Percentiles rank a stretch among this genome's conserved stretches.
Conservation (phyloP, 2,329 filamentous ascomycete genomes). For the Microdochium bolleyi region DNA sequence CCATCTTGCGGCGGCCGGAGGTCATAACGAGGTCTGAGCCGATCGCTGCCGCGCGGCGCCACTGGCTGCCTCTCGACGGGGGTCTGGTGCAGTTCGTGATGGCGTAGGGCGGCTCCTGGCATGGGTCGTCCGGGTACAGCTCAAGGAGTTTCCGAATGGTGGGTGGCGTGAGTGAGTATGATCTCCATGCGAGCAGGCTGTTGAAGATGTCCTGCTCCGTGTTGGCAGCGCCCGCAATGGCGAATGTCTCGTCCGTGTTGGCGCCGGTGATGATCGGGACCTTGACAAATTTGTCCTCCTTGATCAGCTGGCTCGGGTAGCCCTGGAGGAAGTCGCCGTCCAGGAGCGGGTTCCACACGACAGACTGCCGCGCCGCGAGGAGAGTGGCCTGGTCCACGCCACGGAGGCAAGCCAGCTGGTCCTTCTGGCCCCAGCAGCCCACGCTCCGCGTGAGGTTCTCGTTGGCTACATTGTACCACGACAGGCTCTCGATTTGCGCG, state of each 20-base stretch:
- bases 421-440: slow-evolving; percentile 22
- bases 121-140: slow-evolving; percentile 40
- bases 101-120: slow-evolving; percentile 33
- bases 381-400: slow-evolving; percentile 20
- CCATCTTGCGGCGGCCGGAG: slow-evolving; percentile 34
- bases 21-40: slow-evolving; percentile 40
- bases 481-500: slow-evolving; percentile 18
- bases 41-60: slow-evolving; percentile 35
- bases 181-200: slow-evolving; percentile 31
- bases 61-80: slow-evolving; percentile 26
- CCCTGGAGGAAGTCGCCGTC: slow-evolving; percentile 39
- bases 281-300: slow-evolving; percentile 29
- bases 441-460: slow-evolving; percentile 25
- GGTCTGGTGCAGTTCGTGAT: slow-evolving; percentile 25
- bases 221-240: slow-evolving; percentile 26
- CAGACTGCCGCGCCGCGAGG: slow-evolving; percentile 23
- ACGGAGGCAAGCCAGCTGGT: slow-evolving; percentile 29
- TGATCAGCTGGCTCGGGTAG: slow-evolving; percentile 36
- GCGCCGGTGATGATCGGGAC: slow-evolving; percentile 38
- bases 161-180: slow-evolving; percentile 35
- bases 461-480: slow-evolving; percentile 24
- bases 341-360: slow-evolving; percentile 32
- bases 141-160: slow-evolving; percentile 33
- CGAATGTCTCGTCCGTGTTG: slow-evolving; percentile 40
- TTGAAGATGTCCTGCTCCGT: slow-evolving; percentile 34